These are phyloP conservation scores for Xerocomus spinulosus DNA, from an alignment of 768 basidiomycete species.

Conservation along the genomic window DNA sequence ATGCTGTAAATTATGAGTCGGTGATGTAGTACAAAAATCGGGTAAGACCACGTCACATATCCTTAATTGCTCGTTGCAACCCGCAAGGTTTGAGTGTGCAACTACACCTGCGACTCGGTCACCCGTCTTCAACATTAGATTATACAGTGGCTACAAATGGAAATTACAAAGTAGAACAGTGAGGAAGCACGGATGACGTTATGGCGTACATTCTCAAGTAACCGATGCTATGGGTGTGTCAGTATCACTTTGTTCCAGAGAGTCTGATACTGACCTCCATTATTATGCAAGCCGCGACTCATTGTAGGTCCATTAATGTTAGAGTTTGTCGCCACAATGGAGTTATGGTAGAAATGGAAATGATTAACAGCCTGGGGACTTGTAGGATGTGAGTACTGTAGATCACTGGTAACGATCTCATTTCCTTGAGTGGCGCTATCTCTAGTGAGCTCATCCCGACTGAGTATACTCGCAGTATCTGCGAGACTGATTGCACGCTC, in stretches of 20 bases:
- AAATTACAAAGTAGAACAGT: no score
- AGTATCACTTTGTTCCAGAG: neutral
- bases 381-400: neutral
- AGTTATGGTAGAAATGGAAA: neutral
- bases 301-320: neutral
- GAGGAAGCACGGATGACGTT: no score
- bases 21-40: no score
- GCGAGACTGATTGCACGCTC: no score
- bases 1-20: no score
- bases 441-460: neutral
- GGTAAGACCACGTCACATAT: no score
- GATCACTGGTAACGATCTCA: neutral
- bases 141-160: no score
- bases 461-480: neutral
- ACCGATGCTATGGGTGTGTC: neutral
- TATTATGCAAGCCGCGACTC: neutral
- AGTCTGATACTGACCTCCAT: neutral
- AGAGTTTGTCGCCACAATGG: slow-evolving; percentile 4
- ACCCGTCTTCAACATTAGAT: no score
- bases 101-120: no score
- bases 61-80: no score
- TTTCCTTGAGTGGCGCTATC: neutral
- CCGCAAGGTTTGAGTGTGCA: no score
- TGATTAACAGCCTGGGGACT: neutral
- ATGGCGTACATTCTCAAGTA: neutral